phyloP scores from a whole-genome alignment of 148 eudicot genomes.

The Heliosperma pusillum region DNA sequence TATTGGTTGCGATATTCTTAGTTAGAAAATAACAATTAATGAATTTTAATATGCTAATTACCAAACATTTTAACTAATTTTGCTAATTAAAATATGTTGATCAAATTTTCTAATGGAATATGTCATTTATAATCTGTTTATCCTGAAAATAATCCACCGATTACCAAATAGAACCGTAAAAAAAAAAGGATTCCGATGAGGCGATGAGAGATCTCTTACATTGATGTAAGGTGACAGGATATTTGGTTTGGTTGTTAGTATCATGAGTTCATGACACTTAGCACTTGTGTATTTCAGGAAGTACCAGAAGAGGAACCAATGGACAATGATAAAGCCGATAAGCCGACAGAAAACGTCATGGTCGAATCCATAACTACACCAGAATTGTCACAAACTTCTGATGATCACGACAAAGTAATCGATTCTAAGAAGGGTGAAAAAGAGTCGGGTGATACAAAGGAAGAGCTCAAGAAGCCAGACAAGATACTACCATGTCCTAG shows the following conservation, averaged over 20 bases:
- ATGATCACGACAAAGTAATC: slow-evolving; percentile 16
- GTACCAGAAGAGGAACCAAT: slow-evolving; percentile 25
- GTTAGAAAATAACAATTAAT: no score
- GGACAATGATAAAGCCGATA: slow-evolving; percentile 24
- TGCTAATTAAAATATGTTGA: no score
- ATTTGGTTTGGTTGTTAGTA: not conserved
- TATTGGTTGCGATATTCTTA: no score
- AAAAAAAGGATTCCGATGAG: no score
- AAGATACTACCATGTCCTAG: slow-evolving; percentile 93
- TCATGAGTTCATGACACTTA: slow-evolving; percentile 9
- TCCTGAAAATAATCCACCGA: no score
- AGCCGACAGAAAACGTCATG: not conserved
- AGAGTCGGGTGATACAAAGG: slow-evolving; percentile 36
- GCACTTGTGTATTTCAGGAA: slow-evolving; percentile 42
- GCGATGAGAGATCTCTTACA: no score
- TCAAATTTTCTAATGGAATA: no score
- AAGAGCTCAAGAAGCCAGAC: slow-evolving; percentile 27
- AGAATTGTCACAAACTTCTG: not conserved
- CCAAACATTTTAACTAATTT: no score
- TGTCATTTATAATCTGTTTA: no score
- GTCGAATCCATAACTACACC: not conserved
- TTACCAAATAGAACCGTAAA: no score
- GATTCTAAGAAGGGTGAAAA: slow-evolving; percentile 40
- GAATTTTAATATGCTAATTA: no score
- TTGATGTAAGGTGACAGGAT: not conserved